These are phyloP conservation scores for Aureobasidium leucospermi DNA, from an alignment of 2,329 filamentous ascomycete genomes.

Conservation along the genomic window DNA sequence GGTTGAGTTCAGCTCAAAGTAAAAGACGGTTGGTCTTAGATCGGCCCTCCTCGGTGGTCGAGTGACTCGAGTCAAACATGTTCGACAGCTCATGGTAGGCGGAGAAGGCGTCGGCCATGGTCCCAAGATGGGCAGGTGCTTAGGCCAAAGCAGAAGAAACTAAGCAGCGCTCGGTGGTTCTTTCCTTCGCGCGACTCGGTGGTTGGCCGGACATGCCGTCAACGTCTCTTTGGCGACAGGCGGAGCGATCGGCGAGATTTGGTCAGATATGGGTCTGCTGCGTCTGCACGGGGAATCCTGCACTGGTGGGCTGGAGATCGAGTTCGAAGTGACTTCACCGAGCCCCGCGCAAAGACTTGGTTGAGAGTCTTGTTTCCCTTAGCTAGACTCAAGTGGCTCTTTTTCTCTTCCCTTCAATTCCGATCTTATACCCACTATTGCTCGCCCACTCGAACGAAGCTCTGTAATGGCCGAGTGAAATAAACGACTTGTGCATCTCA, in stretches of 20 bases:
- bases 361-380: constrained; percentile 2
- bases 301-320: not conserved
- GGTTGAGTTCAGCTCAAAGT: not conserved
- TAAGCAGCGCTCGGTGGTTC: not conserved
- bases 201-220: not conserved
- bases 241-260: constrained; percentile 7
- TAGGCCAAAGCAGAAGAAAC: not conserved
- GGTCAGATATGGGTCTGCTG: not conserved
- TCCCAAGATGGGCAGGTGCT: not conserved
- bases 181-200: not conserved
- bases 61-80: not conserved
- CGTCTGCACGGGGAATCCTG: not conserved
- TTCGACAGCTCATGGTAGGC: not conserved
- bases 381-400: not conserved
- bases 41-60: not conserved
- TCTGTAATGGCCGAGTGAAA: not conserved
- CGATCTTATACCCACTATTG: not conserved
- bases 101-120: not conserved
- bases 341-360: constrained; percentile 8
- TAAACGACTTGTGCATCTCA: not conserved
- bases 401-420: not conserved
- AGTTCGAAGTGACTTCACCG: constrained; percentile 5
- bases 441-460: not conserved
- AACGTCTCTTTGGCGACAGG: not conserved
- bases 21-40: not conserved